Conservation (phyloP, 2,329 filamentous ascomycete species). For the Trematosphaeria pertusa region DNA sequence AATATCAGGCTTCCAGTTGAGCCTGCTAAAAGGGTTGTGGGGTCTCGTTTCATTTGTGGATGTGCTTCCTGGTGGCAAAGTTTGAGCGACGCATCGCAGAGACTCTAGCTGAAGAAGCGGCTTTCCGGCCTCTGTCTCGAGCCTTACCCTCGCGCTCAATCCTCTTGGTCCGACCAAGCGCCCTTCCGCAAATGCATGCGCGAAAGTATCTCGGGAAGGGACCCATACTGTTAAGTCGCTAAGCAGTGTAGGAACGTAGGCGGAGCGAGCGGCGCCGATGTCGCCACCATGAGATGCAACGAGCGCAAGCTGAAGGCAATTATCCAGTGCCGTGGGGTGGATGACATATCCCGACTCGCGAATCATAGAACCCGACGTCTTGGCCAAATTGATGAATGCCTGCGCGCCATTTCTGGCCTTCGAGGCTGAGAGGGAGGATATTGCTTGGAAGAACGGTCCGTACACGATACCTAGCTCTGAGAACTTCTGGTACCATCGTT, state of each 20-base stretch:
- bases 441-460: constrained; percentile 26
- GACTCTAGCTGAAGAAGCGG: not conserved
- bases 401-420: constrained; percentile 10
- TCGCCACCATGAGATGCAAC: constrained; percentile 15
- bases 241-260: constrained; percentile 25
- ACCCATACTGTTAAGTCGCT: constrained; percentile 27
- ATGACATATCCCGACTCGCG: constrained; percentile 38
- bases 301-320: constrained; percentile 29
- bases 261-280: constrained; percentile 5
- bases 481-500: constrained; percentile 30
- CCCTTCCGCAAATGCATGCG: not conserved
- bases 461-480: constrained; percentile 25
- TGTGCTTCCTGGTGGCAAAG: too few relatives aligned
- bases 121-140: not conserved
- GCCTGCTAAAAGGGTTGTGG: constrained; percentile 15
- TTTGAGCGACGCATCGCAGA: not conserved
- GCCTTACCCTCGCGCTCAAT: not conserved
- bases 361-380: constrained; percentile 14
- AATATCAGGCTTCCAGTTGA: constrained; percentile 30
- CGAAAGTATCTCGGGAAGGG: not conserved
- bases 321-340: constrained; percentile 43
- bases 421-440: constrained; percentile 14
- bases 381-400: constrained; percentile 18
- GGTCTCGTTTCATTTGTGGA: not conserved
- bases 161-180: not conserved